Conservation (phyloP, 495 filamentous ascomycete species). For the Tetracladium marchalianum region DNA sequence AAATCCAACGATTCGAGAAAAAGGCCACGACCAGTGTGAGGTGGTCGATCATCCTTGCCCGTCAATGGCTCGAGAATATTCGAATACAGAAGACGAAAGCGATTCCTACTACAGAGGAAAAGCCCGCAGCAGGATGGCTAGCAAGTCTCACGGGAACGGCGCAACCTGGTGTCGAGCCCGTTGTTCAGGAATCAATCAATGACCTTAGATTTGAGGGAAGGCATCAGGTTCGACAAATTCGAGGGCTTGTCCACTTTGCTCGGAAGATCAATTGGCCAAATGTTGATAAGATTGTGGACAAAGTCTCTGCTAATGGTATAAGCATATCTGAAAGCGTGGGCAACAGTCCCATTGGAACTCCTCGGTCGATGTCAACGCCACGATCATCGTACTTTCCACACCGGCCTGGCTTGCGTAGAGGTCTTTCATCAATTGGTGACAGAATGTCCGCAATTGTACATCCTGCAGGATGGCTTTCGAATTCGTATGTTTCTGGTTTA, state of each 20-base stretch:
- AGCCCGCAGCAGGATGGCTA: slow-evolving; percentile 36
- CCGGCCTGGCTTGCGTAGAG: slow-evolving; percentile 10
- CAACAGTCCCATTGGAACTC: slow-evolving; percentile 11
- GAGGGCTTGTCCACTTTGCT: slow-evolving; percentile 49
- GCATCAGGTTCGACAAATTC: slow-evolving; percentile 39
- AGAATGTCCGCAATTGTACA: slow-evolving; percentile 34
- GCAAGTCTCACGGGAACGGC: slow-evolving; percentile 39
- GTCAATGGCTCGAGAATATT: slow-evolving; percentile 70
- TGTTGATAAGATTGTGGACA: slow-evolving; percentile 14
- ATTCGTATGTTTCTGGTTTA: slow-evolving; percentile 68
- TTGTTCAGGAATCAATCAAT: slow-evolving; percentile 1
- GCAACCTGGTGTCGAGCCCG: slow-evolving; percentile 1
- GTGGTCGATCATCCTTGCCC: slow-evolving; percentile 71
- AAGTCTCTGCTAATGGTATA: slow-evolving; percentile 10
- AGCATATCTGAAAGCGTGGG: slow-evolving; percentile 8
- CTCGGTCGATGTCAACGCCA: slow-evolving; percentile 15
- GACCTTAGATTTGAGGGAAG: slow-evolving; percentile 26
- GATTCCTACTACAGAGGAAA: slow-evolving; percentile 12
- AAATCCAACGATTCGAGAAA: slow-evolving; percentile 50
- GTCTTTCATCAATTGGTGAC: slow-evolving; percentile 25
- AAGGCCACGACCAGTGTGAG: slow-evolving; percentile 53
- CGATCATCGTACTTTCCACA: slow-evolving; percentile 20
- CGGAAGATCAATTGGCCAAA: slow-evolving; percentile 44
- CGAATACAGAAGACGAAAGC: slow-evolving; percentile 30
- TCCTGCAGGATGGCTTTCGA: slow-evolving; percentile 67